Evolutionary conservation across 257 asterid genomes (phyloP), one percentile per base, ranked within the genome.

Genomic region (Jaltomata sinuosa): DNA sequence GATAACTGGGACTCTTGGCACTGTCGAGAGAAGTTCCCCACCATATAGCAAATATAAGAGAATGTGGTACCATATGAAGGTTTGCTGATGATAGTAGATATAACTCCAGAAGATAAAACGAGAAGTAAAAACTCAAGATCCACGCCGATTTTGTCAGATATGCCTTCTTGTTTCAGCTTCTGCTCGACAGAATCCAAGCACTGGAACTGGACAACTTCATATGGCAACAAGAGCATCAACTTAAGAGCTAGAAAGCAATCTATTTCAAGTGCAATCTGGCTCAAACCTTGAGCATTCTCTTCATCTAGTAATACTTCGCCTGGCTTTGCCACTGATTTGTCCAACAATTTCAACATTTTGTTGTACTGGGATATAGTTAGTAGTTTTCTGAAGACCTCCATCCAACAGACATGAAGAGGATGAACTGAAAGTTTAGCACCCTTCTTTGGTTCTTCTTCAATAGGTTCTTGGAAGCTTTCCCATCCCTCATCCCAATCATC

Each of bases 401-500:
- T 64, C 98, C 98, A 97, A 88, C 98, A 97, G 53, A 72, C 81
- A 87, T 97, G 98, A 57, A 97, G 89, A 80, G 97, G 97, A 89
- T 97, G 98, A 34, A 91, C 77, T 0, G 91, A 87, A 79, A 83
- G 79, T 84, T 61, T 55, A 22, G 42, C 50, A 27, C 47, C 83
- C 69, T 88, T 89, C 79, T 89, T 87, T 6, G 85, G 50, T 84
- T 91, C 98, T 83, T 89, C 90, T 89, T 90, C 92, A 21, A 40
- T 81, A 8, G 94, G 78, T 88, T 95, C 99, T 83, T 87, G 97
- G 86, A 97, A 97, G 91, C 91, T 93, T 87, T 97, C 99, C 99
- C 99, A 97, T 55, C 98, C 99, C 84, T 95, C 95, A 78, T 97
- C 98, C 99, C 99, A 97, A 78, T 92, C 98, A 79, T 97, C 95